A percentile compares a stretch with the other conserved stretches of the same genome.
These are phyloP conservation scores for Brasenia schreberi DNA, from an alignment of 164 flowering plant species.

Conservation along the genomic window DNA sequence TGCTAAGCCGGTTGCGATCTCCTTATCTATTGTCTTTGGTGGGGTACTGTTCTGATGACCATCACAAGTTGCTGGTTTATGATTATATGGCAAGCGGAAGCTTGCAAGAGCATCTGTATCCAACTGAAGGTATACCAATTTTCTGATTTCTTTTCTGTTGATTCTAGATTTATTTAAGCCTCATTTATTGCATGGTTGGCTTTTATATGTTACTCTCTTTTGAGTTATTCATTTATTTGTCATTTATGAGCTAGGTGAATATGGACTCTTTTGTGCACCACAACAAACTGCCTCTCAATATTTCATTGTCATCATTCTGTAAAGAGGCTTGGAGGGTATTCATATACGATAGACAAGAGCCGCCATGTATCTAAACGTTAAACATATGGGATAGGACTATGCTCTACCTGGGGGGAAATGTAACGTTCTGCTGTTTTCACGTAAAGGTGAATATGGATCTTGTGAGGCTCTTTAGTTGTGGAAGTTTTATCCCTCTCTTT, in stretches of 20 bases:
- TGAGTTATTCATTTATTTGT: neutral
- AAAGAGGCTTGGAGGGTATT: too few relatives aligned
- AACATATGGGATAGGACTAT: too few relatives aligned
- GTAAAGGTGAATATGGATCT: too few relatives aligned
- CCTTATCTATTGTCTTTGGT: slow-evolving; percentile 73
- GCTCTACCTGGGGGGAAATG: too few relatives aligned
- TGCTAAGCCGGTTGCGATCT: slow-evolving; percentile 64
- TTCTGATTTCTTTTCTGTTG: neutral
- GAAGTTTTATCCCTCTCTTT: too few relatives aligned
- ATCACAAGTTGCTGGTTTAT: slow-evolving; percentile 71
- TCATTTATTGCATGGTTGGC: neutral
- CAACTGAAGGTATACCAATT: slow-evolving; percentile 32
- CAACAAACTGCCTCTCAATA: too few relatives aligned
- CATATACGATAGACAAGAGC: too few relatives aligned
- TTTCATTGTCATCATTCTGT: too few relatives aligned
- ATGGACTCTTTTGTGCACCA: neutral
- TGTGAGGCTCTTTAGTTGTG: too few relatives aligned
- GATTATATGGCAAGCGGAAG: slow-evolving; percentile 94
- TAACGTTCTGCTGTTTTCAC: too few relatives aligned
- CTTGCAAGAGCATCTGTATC: slow-evolving; percentile 84
- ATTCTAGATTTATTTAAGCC: too few relatives aligned
- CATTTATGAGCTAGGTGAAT: neutral
- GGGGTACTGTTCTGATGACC: slow-evolving; percentile 72
- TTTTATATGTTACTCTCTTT: neutral
- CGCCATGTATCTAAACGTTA: too few relatives aligned